Evolutionary conservation across 225 moss, liverwort and hornwort species (phyloP), one percentile per base, ranked within the genome.

Genomic region (Antitrichia curtipendula): DNA sequence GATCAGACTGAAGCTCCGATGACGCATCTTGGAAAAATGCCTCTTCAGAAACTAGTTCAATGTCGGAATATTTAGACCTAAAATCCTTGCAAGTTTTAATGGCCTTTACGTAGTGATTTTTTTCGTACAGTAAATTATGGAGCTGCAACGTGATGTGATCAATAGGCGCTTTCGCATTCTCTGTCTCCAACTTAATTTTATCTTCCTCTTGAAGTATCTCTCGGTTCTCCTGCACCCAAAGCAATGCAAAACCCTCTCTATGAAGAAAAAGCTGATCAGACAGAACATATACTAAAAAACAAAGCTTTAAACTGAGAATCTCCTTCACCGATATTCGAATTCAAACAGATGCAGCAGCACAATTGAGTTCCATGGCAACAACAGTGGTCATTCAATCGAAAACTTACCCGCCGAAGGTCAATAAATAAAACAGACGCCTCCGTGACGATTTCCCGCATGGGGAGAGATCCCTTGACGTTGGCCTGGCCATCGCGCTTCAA

Each of bases 11-110:
- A 76, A 97, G 90, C 60, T 96, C 99, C 50, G 91, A 93, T n/a
- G 96, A 93, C 52, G 97, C 95, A 90, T 96, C 93, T 87, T 89
- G 94, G 43, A 96, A 96, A 88, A 97, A 99, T 4, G 91, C 94
- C 82, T 95, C 96, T 83, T 96, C 96, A 54, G 99, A 82, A 81
- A 99, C 97, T 20, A 99, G 91, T 66, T 97, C 95, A 85, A 97
- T 97, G 84, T 97, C 97, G 24, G 99, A 91, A 87, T 97, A 99
- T 84, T 95, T 99, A 41, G 99, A 96, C 91, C 95, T 95, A 91
- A 96, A 96, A 85, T 97, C 97, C 89, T 96, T 99, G 93, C 97
- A 97, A 66, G 96, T 94, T 88, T 99, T 99, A 90, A 99, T 99
- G 32, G 99, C 99, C 92, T 97, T 99, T 69, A 95, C 90, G 84